Base-by-base conservation (phyloP, 805 yeast species). In the Sugiyamaella americana region DNA sequence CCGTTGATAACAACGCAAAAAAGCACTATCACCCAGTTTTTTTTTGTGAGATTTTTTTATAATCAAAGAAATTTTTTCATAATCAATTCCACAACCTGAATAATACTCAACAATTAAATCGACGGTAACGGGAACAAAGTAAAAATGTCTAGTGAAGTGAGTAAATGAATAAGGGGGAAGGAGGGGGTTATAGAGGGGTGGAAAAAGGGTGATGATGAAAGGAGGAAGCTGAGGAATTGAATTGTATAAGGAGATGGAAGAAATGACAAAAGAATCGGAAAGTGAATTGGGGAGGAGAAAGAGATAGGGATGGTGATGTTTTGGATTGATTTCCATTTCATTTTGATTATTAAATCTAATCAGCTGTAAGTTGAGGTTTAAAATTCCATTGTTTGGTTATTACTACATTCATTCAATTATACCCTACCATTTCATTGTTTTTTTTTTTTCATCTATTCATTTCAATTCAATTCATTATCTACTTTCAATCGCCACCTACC, bases 61-160 rank as follows among this genome's bases (percentile, higher is more conserved):
- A n/a, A n/a, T n/a, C 8, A 26, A 26, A 8, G 13, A 26, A 26
- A 26, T 26, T 26, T 26, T 26, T 26, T 26, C 32, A 26, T n/a
- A n/a, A n/a, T 26, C 32, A 26, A 26, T 26, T 26, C 13, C 32
- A 26, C 32, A 26, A n/a, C n/a, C n/a, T n/a, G n/a, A n/a, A n/a
- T n/a, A n/a, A n/a, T n/a, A n/a, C n/a, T n/a, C n/a, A n/a, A n/a
- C n/a, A n/a, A n/a, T n/a, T n/a, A n/a, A n/a, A 18, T 37, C 40
- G 21, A 37, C 40, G 40, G n/a, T 20, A 6, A 35, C 10, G 38
- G 8, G 19, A 36, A 21, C 23, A 6, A 10, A 21, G 13, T 17
- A 38, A 38, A 21, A 38, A 38, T 38, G 41, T 24, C 41, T 24
- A 13, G 29, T 16, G 41, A 38, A 29, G 41, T 38, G 41, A 38